Conservation (phyloP, 176 grass and related monocot species). For the Aegilops longissima region DNA sequence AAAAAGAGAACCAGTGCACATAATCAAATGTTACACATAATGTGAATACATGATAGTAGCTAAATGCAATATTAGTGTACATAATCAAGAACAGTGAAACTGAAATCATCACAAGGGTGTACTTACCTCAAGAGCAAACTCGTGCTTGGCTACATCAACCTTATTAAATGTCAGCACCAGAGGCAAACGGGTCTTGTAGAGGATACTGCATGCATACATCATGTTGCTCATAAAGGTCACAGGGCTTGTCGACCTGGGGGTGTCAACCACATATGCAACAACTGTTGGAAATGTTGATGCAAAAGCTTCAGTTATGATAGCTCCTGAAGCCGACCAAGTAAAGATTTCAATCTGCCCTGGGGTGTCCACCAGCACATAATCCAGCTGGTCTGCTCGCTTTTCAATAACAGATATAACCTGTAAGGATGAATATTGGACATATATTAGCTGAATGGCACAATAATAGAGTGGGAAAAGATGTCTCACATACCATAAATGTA, state of each 20-base stretch:
- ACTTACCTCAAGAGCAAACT: constrained; percentile 76
- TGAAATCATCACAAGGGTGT: background rate
- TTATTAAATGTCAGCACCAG: constrained; percentile 90
- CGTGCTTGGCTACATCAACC: constrained; percentile 85
- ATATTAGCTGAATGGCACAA: constrained; percentile 7
- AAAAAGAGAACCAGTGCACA: background rate
- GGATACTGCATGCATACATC: constrained; percentile 95
- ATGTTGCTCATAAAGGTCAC: constrained; percentile 98
- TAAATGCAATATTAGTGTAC: background rate
- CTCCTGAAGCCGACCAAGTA: constrained; percentile 98
- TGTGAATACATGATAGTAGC: background rate
- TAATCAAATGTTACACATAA: background rate
- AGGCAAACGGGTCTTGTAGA: constrained; percentile 90
- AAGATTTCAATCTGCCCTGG: constrained; percentile 98
- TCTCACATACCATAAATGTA: background rate
- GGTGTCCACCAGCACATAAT: constrained; percentile 96
- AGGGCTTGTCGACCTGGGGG: constrained; percentile 80
- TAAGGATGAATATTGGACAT: constrained; percentile 23
- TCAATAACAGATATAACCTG: constrained; percentile 91
- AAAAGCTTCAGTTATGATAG: constrained; percentile 96
- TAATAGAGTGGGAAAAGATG: background rate
- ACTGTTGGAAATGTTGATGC: constrained; percentile 95
- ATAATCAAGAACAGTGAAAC: background rate
- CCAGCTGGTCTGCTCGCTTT: constrained; percentile 77
- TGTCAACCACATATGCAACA: constrained; percentile 87